A percentile compares a stretch with the other conserved stretches of the same genome.
phyloP scores from a whole-genome alignment of 768 basidiomycete species.

The Serpula lacrymans region DNA sequence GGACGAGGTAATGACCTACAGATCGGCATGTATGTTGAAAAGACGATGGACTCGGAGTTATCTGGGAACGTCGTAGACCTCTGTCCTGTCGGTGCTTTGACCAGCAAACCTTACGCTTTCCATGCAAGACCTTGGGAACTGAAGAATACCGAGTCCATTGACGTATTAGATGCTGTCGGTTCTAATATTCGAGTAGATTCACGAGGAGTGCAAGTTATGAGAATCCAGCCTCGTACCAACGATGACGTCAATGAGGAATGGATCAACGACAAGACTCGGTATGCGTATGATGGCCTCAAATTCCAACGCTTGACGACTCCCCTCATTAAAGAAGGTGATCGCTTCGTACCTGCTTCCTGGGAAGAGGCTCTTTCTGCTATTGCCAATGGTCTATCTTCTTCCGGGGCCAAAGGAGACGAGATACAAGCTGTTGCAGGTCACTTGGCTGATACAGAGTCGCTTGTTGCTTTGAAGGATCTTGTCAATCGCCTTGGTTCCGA shows the following conservation, averaged over 20 bases:
- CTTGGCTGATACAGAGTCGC: conserved; percentile 89
- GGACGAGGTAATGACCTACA: conserved; percentile 98
- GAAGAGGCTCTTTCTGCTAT: conserved; percentile 81
- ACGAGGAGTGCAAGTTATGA: conserved; percentile 94
- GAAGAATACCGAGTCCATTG: conserved; percentile 95
- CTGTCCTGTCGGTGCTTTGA: conserved; percentile 97
- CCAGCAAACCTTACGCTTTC: conserved; percentile 98
- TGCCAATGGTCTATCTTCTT: conserved; percentile 69
- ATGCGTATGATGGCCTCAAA: conserved; percentile 91
- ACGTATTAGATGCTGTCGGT: conserved; percentile 93
- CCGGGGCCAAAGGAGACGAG: conserved; percentile 86
- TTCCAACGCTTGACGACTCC: conserved; percentile 95
- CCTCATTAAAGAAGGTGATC: conserved; percentile 85
- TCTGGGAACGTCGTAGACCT: conserved; percentile 97
- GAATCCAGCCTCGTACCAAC: conserved; percentile 92
- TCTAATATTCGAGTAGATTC: conserved; percentile 97
- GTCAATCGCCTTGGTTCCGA: conserved; percentile 93
- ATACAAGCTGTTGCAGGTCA: conserved; percentile 94
- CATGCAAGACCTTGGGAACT: conserved; percentile 98
- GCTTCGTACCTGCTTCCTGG: conserved; percentile 90
- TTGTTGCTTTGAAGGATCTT: conserved; percentile 92
- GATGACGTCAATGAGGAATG: conserved; percentile 99
- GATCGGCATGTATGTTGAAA: conserved; percentile 98
- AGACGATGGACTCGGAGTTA: conserved; percentile 95
- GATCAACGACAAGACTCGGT: conserved; percentile 99